These are phyloP conservation scores for Rugosomyces carneus DNA, from an alignment of 1,284 basidiomycete genomes.

Conservation along the genomic window DNA sequence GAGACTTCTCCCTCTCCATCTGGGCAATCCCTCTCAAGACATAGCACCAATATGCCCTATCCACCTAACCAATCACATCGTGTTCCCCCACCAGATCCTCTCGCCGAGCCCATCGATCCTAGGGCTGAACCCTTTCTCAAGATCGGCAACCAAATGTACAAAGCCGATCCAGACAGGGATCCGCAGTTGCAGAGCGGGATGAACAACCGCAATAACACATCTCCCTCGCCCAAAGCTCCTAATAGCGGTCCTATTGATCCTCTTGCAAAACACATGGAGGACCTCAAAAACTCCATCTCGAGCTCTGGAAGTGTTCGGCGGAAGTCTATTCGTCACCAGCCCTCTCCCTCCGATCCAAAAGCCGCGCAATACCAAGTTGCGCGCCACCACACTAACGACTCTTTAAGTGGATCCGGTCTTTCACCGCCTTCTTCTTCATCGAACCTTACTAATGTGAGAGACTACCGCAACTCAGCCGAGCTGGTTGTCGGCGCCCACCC, in stretches of 20 bases:
- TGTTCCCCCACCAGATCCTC: conserved; percentile 34
- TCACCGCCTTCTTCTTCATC: conserved; percentile 21
- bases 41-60: conserved; percentile 1
- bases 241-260: conserved; percentile 46
- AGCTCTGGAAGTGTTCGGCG: conserved; percentile 34
- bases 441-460: conserved; percentile 24
- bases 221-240: conserved; percentile 23
- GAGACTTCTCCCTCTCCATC: conserved; percentile 12
- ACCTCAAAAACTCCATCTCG: conserved; percentile 39
- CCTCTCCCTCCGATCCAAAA: conserved; percentile 21
- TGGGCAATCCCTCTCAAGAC: conserved; percentile 3
- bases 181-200: conserved; percentile 37
- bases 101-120: conserved; percentile 53
- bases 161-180: conserved; percentile 59
- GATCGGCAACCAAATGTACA: conserved; percentile 59
- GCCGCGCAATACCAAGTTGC: conserved; percentile 20
- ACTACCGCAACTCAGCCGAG: conserved; percentile 67
- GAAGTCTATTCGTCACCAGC: conserved; percentile 29
- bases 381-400: conserved; percentile 18
- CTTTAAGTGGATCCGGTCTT: conserved; percentile 13
- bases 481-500: conserved; percentile 73
- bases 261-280: conserved; percentile 65
- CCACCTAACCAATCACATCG: conserved; percentile 10
- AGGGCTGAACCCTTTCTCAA: conserved; percentile 59
- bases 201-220: conserved; percentile 25